Evolutionary conservation across 768 basidiomycete species (phyloP), one percentile per base, ranked within the genome.

Genomic region (Rhodosporidiobolus sp.): DNA sequence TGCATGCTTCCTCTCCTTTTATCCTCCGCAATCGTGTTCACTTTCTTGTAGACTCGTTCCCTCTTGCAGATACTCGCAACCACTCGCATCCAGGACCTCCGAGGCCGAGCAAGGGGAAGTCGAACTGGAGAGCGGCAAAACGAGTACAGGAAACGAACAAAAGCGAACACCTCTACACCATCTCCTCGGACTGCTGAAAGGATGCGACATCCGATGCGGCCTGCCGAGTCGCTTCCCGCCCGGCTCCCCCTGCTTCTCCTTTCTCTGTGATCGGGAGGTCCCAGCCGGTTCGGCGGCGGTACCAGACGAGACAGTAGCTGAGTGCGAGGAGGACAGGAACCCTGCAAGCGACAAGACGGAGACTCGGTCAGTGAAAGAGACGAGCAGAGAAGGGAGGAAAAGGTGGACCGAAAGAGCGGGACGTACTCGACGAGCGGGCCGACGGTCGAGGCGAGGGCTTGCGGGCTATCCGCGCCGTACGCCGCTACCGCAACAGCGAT

Each of bases 401-500:
- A 52, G 54, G 28, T 24, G n/a, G 14, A 3, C 3, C 30, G 14
- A 32, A 53, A 19, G 8, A 61, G 12, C 19, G 3, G 32, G 24
- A 30, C 71, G n/a, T n/a, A 72, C 75, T 83, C 82, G 43, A 82
- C 81, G n/a, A 68, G 59, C 17, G 81, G 80, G 19, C 81, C 80
- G 62, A 82, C 81, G 10, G 90, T 91, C 0, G 90, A 90, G 0
- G 91, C 91, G 1, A 93, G 83, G 0, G 89, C 90, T 81, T 93
- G 88, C 65, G 89, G 87, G 0, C 89, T 90, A 10, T 87, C 84
- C 4, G 89, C 86, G 5, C 92, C 91, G 79, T 88, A 93, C 0
- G 88, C 86, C 0, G 89, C 87, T 53, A 92, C 88, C 3, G 88
- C 85, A 1, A 92, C 88, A 0, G 91, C 91, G 66, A 93, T 93